Evolutionary conservation across 2,329 filamentous ascomycete genomes (phyloP), one percentile per base, ranked within the genome.

Genomic region (Ilyonectria sp.): DNA sequence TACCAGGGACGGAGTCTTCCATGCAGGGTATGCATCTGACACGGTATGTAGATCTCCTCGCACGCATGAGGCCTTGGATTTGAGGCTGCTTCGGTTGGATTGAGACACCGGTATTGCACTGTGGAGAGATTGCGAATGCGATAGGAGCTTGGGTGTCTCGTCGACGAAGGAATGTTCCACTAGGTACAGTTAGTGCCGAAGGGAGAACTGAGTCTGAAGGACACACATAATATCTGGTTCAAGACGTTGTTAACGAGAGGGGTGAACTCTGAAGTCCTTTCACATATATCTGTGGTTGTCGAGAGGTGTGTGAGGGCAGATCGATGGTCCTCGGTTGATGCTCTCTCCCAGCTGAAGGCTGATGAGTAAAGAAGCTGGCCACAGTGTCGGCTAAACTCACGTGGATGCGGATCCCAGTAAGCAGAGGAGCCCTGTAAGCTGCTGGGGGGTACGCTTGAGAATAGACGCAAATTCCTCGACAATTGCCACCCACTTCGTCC

Each of bases 1-100:
- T 61, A 69, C 70, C 21, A 73, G 59, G 31, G 70, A 70, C 33
- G 70, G 67, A n/a, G n/a, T n/a, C n/a, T 60, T 71, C 65, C 70
- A 71, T 44, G 71, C 50, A 29, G 70, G 37, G 5, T 43, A 5
- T 43, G 15, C 5, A 5, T 5, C 15, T 43, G 1, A 43, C 9
- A 43, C 7, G 37, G 9, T 17, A 6, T 43, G 37, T 17, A 43
- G 5, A 43, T 17, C 37, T 5, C 15, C 15, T 43, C 9, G 15
- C 9, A 19, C 13, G 40, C 13, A 17, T 4, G 17, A 6, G 10
- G 4, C 40, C 15, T 4, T 17, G 7, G 40, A 17, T 17, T 44
- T n/a, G 40, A 44, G 17, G 40, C 40, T 37, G 35, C 9, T 37
- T 37, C 15, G 13, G 2, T 44, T 6, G 40, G 40, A 17, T 2